Evolutionary conservation across 495 filamentous ascomycete species (phyloP).

Genomic region (Penicillium tannophilum): DNA sequence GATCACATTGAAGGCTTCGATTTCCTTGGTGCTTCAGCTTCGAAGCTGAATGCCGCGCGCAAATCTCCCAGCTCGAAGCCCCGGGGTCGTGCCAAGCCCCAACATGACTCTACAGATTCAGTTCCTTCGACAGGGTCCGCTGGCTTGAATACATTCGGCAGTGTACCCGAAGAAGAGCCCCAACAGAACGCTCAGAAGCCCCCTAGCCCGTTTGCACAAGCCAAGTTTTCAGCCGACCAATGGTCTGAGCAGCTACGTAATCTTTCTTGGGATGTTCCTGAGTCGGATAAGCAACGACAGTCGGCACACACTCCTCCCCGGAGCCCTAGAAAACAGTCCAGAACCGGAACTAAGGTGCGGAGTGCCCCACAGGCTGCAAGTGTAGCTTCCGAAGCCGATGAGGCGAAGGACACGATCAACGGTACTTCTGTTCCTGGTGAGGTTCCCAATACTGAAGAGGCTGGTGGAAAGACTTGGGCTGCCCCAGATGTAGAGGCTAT

Average conservation of each 20-base stretch:
- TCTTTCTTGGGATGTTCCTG: constrained; percentile 52
- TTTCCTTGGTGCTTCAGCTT: constrained; percentile 48
- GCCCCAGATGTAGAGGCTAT: constrained; percentile 41
- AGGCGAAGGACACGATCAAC: constrained; percentile 36
- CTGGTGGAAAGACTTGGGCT: constrained; percentile 38
- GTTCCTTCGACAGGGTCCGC: constrained; percentile 17
- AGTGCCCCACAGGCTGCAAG: constrained; percentile 37
- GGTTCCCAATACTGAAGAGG: constrained; percentile 32
- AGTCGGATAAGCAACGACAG: constrained; percentile 32
- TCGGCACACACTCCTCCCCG: constrained; percentile 32
- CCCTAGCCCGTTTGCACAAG: constrained; percentile 40
- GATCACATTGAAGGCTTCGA: constrained; percentile 54
- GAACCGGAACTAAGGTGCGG: constrained; percentile 29
- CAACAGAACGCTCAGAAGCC: constrained; percentile 14
- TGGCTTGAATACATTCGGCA: constrained; percentile 15
- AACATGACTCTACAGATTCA: constrained; percentile 21
- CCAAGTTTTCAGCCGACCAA: constrained; percentile 62
- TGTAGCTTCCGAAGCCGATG: constrained; percentile 48
- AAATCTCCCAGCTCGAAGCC: constrained; percentile 36
- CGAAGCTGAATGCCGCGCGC: constrained; percentile 35
- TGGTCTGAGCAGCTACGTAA: constrained; percentile 69
- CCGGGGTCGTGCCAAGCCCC: constrained; percentile 31
- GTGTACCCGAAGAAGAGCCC: constrained; percentile 3
- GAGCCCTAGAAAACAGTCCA: constrained; percentile 41
- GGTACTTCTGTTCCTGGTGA: constrained; percentile 18